Conservation (phyloP, 345 rosid species). For the Adansonia digitata region DNA sequence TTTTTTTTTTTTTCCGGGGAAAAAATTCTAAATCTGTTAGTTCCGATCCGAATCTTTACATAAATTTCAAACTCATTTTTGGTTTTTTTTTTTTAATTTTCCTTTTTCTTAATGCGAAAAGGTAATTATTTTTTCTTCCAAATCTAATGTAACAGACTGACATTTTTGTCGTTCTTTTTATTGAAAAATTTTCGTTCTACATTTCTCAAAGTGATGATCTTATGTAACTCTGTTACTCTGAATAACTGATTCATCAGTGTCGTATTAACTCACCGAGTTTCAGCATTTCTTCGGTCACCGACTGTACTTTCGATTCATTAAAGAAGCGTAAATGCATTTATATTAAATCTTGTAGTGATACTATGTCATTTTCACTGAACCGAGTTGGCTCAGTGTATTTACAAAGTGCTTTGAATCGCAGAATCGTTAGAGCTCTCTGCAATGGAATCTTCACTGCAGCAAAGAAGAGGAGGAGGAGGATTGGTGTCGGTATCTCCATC, state of each 20-base stretch:
- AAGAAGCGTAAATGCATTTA: neutral
- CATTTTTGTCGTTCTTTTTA: neutral
- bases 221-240: neutral
- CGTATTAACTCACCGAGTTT: slow-evolving; percentile 5
- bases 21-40: neutral
- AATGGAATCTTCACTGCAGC: slow-evolving; percentile 59
- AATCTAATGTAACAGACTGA: neutral
- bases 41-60: slow-evolving; percentile 3
- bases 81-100: neutral
- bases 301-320: neutral
- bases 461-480: slow-evolving; percentile 72
- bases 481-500: slow-evolving; percentile 69
- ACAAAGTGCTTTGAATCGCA: slow-evolving; percentile 7
- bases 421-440: slow-evolving; percentile 17
- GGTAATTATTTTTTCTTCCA: neutral
- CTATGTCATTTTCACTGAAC: slow-evolving; percentile 21
- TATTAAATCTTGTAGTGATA: neutral
- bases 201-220: neutral
- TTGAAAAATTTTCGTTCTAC: neutral
- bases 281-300: neutral
- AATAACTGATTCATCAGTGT: neutral
- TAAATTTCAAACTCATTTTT: neutral
- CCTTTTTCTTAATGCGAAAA: neutral
- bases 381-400: slow-evolving; percentile 22
- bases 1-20: neutral